These are phyloP conservation scores for Tolypocladium ophioglossoides DNA, from an alignment of 2,329 filamentous ascomycete genomes.

Conservation along the genomic window DNA sequence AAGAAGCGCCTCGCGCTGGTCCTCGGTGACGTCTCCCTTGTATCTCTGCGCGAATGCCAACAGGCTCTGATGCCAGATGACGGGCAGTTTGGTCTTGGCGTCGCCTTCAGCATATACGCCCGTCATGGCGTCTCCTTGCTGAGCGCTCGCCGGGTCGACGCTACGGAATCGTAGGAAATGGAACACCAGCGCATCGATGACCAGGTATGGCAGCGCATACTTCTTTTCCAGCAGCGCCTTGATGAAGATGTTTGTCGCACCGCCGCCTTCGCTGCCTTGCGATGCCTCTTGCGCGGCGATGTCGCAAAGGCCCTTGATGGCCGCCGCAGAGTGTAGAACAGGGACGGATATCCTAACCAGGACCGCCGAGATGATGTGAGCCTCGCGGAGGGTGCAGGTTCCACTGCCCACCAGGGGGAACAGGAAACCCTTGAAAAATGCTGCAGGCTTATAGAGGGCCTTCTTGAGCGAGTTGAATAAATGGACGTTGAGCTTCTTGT, in stretches of 20 bases:
- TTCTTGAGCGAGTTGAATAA: conserved; percentile 91
- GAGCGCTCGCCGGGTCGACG: conserved; percentile 47
- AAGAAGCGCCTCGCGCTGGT: conserved; percentile 81
- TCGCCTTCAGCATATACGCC: conserved; percentile 33
- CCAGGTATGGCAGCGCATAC: conserved; percentile 89
- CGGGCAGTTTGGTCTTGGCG: conserved; percentile 59
- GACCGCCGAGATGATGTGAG: conserved; percentile 81
- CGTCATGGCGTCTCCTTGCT: conserved; percentile 42
- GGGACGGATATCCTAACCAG: conserved; percentile 78
- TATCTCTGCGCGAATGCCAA: conserved; percentile 90
- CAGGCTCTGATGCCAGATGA: conserved; percentile 93
- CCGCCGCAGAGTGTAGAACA: conserved; percentile 84
- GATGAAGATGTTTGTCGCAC: conserved; percentile 92
- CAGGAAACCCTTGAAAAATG: conserved; percentile 93
- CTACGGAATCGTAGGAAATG: conserved; percentile 87
- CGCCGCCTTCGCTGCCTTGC: conserved; percentile 73
- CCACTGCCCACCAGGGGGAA: conserved; percentile 80
- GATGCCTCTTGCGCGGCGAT: conserved; percentile 86
- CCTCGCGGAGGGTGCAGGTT: conserved; percentile 86
- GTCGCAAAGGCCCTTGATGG: conserved; percentile 84
- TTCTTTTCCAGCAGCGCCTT: conserved; percentile 90
- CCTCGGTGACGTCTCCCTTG: conserved; percentile 90
- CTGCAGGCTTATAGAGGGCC: conserved; percentile 81
- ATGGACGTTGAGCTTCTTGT: conserved; percentile 90
- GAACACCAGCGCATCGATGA: conserved; percentile 89